Evolutionary conservation across 2,329 filamentous ascomycete species (phyloP).

Genomic region (Trichoderma polysporum): DNA sequence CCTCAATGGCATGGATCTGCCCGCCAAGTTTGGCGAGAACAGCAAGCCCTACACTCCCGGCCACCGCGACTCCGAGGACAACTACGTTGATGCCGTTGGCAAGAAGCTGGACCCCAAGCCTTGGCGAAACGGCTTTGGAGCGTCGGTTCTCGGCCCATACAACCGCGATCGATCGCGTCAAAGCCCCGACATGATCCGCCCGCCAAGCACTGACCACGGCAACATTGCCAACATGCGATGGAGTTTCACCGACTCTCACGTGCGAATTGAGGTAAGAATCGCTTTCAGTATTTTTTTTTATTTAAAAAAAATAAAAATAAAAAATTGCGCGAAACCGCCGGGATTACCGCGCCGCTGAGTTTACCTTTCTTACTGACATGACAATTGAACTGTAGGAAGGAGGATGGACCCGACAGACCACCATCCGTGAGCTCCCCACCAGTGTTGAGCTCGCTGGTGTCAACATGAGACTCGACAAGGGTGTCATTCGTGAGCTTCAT

Average conservation of each 20-base stretch:
- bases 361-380: not conserved
- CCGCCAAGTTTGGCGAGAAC: constrained; percentile 42
- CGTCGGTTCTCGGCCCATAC: constrained; percentile 67
- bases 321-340: not conserved
- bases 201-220: constrained; percentile 71
- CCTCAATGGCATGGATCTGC: constrained; percentile 49
- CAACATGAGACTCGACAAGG: constrained; percentile 73
- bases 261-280: constrained; percentile 58
- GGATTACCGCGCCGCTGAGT: not conserved
- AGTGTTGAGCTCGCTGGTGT: constrained; percentile 72
- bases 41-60: constrained; percentile 58
- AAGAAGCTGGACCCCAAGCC: constrained; percentile 64
- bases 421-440: constrained; percentile 61
- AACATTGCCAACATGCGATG: constrained; percentile 70
- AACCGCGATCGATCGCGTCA: constrained; percentile 67
- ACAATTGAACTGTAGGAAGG: constrained; percentile 53
- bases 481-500: constrained; percentile 73
- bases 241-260: constrained; percentile 66
- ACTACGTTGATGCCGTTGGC: constrained; percentile 59
- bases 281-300: not conserved
- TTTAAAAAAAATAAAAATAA: too few relatives aligned
- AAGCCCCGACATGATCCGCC: constrained; percentile 69
- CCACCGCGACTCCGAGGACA: constrained; percentile 61
- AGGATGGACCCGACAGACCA: constrained; percentile 75
- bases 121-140: constrained; percentile 62